These are phyloP conservation scores for Sophora flavescens DNA, from an alignment of 306 rosid genomes.

Conservation along the genomic window DNA sequence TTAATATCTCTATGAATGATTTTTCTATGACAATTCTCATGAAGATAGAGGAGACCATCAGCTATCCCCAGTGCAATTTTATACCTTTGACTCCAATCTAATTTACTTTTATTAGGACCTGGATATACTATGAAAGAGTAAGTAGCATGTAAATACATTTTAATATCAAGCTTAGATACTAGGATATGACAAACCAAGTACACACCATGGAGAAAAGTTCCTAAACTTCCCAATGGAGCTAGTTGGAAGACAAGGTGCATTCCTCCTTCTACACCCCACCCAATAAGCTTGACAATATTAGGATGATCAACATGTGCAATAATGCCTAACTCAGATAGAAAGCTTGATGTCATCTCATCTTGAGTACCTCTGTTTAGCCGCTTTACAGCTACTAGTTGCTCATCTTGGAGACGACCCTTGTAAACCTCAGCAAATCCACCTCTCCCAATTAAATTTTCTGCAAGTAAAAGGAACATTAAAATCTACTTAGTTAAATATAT, in stretches of 20 bases:
- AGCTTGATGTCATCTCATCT: slow-evolving; percentile 67
- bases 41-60: slow-evolving; percentile 82
- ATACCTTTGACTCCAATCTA: slow-evolving; percentile 79
- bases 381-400: slow-evolving; percentile 78
- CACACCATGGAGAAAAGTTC: slow-evolving; percentile 79
- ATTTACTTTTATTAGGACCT: slow-evolving; percentile 58
- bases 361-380: slow-evolving; percentile 61
- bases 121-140: slow-evolving; percentile 29
- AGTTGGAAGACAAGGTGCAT: slow-evolving; percentile 76
- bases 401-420: slow-evolving; percentile 69
- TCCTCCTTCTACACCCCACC: slow-evolving; percentile 77
- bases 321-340: slow-evolving; percentile 78
- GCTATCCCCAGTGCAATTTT: slow-evolving; percentile 75
- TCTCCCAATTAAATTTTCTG: slow-evolving; percentile 76
- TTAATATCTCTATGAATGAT: slow-evolving; percentile 90
- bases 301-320: slow-evolving; percentile 82
- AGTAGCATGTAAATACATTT: slow-evolving; percentile 15
- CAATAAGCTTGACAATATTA: slow-evolving; percentile 76
- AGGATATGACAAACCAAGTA: slow-evolving; percentile 27
- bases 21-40: slow-evolving; percentile 72
- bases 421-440: slow-evolving; percentile 86
- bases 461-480: slow-evolving; percentile 38
- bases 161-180: slow-evolving; percentile 23
- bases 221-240: slow-evolving; percentile 78
- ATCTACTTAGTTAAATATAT: not conserved